Base-by-base conservation (phyloP, 1,284 basidiomycete species). In the Fomitopsis schrenkii region DNA sequence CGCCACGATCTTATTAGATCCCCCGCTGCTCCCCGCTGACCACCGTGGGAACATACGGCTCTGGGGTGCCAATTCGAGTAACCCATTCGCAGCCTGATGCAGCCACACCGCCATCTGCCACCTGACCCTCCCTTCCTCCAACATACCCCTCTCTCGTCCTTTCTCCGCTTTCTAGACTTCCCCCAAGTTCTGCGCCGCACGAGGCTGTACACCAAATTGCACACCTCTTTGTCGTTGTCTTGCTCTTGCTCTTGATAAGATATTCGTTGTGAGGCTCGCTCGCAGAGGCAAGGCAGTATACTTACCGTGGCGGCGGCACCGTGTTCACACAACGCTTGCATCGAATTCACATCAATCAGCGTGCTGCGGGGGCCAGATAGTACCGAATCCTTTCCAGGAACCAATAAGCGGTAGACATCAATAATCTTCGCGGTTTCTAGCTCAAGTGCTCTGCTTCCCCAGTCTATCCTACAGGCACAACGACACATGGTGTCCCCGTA, bases 1-100 rank as follows among this genome's bases (percentile, higher is more conserved):
- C 52, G 40, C 28, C 19, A 38, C 22, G 30, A 52, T 54, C 59
- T 59, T 59, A 59, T 55, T 44, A 55, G 36, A 38, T 54, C n/a
- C 52, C 42, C 10, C 48, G 38, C 48, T 33, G 28, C 48, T 22
- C 28, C 58, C 48, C 58, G 50, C 50, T 59, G 58, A 54, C 58
- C 58, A 19, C 48, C 50, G 58, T 59, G 58, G 58, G 58, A 59
- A 59, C 19, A 6, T 35, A 22, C 8, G 50, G 50, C 52, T 17
- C n/a, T 15, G 28, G 14, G 48, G 28, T 33, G 28, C 48, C 48
- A 26, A 50, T 33, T 33, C 48, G 14, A 50, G 48, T 33, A 33
- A 50, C 48, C 14, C 48, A 10, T 33, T 50, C 22, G 26, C 35
- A n/a, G 35, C 7, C 52, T 54, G 52, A 54, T 40, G 52, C 52